A percentile compares a stretch with the other conserved stretches of the same genome.
Evolutionary conservation across 805 yeast genomes (phyloP).

Genomic region (Blastobotrys terrestris): DNA sequence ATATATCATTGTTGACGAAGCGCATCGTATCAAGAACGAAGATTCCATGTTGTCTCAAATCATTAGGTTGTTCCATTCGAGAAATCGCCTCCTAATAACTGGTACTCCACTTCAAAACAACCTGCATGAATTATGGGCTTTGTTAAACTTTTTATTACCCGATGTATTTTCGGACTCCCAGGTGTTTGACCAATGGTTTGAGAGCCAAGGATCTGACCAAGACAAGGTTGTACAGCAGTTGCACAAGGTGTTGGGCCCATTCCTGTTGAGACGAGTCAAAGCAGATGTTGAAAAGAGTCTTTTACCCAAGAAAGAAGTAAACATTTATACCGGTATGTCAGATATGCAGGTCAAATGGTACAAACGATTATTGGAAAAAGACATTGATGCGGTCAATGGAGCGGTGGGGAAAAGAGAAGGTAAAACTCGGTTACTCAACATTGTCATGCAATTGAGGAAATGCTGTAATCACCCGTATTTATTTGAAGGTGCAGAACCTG

Average conservation of each 20-base stretch:
- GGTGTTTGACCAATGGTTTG: conserved; percentile 90
- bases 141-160: conserved; percentile 81
- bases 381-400: conserved; percentile 93
- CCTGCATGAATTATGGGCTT: conserved; percentile 93
- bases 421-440: conserved; percentile 81
- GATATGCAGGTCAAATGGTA: conserved; percentile 95
- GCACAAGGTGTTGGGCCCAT: conserved; percentile 82
- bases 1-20: conserved; percentile 90
- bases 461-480: conserved; percentile 97
- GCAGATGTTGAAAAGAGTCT: conserved; percentile 89
- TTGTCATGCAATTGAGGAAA: conserved; percentile 93
- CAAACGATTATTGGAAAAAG: conserved; percentile 77
- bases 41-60: conserved; percentile 87
- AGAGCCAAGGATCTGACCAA: conserved; percentile 43
- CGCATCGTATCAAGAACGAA: conserved; percentile 94
- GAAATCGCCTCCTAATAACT: conserved; percentile 78
- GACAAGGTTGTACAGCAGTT: conserved; percentile 83
- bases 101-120: conserved; percentile 97
- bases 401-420: conserved; percentile 80
- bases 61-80: conserved; percentile 79
- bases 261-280: conserved; percentile 81
- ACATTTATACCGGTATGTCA: conserved; percentile 91
- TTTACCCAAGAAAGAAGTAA: conserved; percentile 82
- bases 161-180: conserved; percentile 93
- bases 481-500: conserved; percentile 99